phyloP scores from a whole-genome alignment of 2,329 filamentous ascomycete species.

The Trichoderma polysporum region DNA sequence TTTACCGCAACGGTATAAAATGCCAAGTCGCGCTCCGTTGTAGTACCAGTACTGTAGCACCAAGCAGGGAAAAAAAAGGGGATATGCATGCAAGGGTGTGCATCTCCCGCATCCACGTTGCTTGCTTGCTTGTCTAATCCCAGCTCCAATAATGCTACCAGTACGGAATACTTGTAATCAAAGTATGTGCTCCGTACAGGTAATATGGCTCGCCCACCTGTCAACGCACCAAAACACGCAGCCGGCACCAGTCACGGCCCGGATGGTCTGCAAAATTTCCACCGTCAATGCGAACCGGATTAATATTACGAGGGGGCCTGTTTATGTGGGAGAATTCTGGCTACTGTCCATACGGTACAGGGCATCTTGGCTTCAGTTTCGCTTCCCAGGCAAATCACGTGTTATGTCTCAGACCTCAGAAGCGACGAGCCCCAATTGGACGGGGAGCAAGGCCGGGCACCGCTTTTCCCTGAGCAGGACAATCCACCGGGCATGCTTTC shows the following conservation, averaged over 20 bases:
- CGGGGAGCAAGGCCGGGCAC: neutral
- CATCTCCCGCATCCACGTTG: slow-evolving; percentile 4
- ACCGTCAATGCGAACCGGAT: neutral
- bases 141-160: neutral
- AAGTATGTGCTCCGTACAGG: neutral
- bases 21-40: neutral
- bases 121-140: neutral
- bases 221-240: neutral
- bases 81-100: slow-evolving; percentile 8
- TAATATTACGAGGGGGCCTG: slow-evolving; percentile 1
- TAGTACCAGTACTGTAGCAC: neutral
- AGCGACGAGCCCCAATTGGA: neutral
- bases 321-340: too few species aligned
- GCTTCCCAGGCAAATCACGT: slow-evolving; percentile 6
- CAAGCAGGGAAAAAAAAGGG: neutral
- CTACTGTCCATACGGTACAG: too few species aligned
- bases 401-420: neutral
- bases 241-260: neutral
- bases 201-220: neutral
- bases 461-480: neutral
- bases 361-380: neutral
- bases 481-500: neutral
- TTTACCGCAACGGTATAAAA: neutral
- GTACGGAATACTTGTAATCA: neutral
- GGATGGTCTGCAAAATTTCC: neutral